Evolutionary conservation across 75 land plant species (phyloP), one percentile per base, ranked within the genome.

Genomic region (Pinus tabuliformis): DNA sequence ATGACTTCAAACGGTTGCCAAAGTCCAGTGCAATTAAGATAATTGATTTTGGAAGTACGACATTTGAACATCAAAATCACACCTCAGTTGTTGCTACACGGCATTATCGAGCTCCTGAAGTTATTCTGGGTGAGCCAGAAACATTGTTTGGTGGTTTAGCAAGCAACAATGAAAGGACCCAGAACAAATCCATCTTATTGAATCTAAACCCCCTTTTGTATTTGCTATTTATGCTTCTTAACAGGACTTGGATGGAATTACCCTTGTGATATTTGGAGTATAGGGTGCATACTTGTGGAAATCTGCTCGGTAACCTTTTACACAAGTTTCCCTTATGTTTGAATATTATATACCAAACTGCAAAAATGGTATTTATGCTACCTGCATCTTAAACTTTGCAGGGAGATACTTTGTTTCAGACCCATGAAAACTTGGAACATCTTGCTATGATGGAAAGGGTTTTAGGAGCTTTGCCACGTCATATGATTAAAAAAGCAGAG

Each of bases 191-290:
- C 54, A 9, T 49, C 54, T 49, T 24, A 7, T 49, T 52, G 36
- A 42, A 58, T 17, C 59, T 18, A 37, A 36, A 28, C n/a, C 42
- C 28, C 14, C 13, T 17, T 39, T 21, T 45, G 36, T 22, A 3
- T 22, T 56, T 3, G 42, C 59, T 72, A 7, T 30, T 22, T 58
- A 11, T 22, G 3, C 30, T 61, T 78, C 16, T 62, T 28, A 77
- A 21, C 81, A 94, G 97, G 98, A 24, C 96, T 95, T 83, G 98
- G 98, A 66, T 95, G 98, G 98, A 90, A 90, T 71, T 91, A 89
- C 74, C 88, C 98, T 78, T 95, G 98, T 85, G 98, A 95, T 81
- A 22, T 95, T 54, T 95, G 98, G 96, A 95, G 98, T 77, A 78
- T 93, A 21, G 98, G 98, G 65, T 95, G 96, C 86, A 95, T 95